Evolutionary conservation across 495 filamentous ascomycete species (phyloP).

Genomic region (Bryoglossum gracile): DNA sequence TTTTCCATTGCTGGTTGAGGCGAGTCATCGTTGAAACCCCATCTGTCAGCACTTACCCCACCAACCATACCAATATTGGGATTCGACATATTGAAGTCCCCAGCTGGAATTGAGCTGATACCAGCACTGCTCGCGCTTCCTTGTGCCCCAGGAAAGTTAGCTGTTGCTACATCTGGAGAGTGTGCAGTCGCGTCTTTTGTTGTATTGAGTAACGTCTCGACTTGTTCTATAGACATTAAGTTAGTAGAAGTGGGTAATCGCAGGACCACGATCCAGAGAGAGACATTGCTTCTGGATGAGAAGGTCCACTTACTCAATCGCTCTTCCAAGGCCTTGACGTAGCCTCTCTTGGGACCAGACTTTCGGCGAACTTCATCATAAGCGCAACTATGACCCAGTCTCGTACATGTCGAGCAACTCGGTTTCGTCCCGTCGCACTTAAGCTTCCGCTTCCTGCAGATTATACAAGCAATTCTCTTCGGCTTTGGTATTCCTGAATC

Average conservation of each 20-base stretch:
- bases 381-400: constrained; percentile 82
- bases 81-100: constrained; percentile 37
- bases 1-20: constrained; percentile 41
- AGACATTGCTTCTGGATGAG: neutral
- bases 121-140: constrained; percentile 10
- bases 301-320: constrained; percentile 64
- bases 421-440: constrained; percentile 72
- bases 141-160: constrained; percentile 6
- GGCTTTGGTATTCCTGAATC: constrained; percentile 65
- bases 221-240: constrained; percentile 61
- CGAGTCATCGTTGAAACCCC: constrained; percentile 44
- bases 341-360: constrained; percentile 95
- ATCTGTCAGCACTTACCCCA: constrained; percentile 42
- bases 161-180: constrained; percentile 15
- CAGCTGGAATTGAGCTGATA: constrained; percentile 9
- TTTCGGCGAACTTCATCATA: constrained; percentile 97
- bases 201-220: constrained; percentile 83
- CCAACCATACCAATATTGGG: constrained; percentile 37
- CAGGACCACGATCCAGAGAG: neutral
- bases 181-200: constrained; percentile 43
- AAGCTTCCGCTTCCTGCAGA: constrained; percentile 90
- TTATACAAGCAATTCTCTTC: constrained; percentile 93
- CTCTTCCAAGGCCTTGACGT: constrained; percentile 95
- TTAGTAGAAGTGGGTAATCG: constrained; percentile 16
- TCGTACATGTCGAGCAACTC: constrained; percentile 86